phyloP scores from a whole-genome alignment of 306 rosid species.

The Glycine tomentella region DNA sequence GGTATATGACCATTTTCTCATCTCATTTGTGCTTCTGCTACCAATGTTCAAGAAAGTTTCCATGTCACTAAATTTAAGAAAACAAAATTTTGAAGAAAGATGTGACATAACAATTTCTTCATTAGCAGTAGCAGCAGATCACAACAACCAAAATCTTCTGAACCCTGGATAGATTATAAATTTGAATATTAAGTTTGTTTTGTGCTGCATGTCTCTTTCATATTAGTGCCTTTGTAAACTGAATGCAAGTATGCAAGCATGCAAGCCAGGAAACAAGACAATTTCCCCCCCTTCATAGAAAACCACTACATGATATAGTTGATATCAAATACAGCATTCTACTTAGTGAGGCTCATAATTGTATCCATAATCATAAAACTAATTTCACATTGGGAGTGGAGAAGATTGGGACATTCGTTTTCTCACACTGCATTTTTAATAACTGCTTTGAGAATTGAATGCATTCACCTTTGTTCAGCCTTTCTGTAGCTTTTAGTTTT shows the following conservation, averaged over 20 bases:
- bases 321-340: background rate
- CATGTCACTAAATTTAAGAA: background rate
- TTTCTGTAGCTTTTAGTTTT: slow-evolving; percentile 18
- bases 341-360: slow-evolving; percentile 6
- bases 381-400: background rate
- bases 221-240: background rate
- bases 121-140: background rate
- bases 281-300: too few species aligned
- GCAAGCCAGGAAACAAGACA: too few species aligned
- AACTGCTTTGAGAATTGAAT: slow-evolving; percentile 21
- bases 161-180: slow-evolving; percentile 16
- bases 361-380: slow-evolving; percentile 3
- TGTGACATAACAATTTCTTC: slow-evolving; percentile 1
- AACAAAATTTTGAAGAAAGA: slow-evolving; percentile 32
- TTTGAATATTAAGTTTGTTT: slow-evolving; percentile 20
- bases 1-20: background rate
- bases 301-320: background rate
- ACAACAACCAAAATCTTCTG: background rate
- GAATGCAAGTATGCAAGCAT: too few species aligned
- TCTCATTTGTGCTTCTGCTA: slow-evolving; percentile 14
- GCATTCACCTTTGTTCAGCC: slow-evolving; percentile 7
- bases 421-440: slow-evolving; percentile 6
- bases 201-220: slow-evolving; percentile 8
- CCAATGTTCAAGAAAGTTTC: slow-evolving; percentile 12
- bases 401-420: background rate